Conservation (phyloP, 2,329 filamentous ascomycete species). For the Endoconidiophora polonica region DNA sequence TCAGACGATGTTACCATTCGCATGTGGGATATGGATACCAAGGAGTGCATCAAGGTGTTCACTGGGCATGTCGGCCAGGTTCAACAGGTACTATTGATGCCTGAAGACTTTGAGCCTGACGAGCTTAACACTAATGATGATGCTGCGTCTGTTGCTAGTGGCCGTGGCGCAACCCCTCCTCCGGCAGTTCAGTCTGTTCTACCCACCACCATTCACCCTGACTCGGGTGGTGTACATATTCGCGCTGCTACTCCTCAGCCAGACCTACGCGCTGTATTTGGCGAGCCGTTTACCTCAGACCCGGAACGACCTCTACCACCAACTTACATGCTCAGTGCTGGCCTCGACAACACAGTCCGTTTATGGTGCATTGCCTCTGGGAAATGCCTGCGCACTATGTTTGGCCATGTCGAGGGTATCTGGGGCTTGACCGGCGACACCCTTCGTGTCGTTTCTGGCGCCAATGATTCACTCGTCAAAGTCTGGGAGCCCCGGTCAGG, state of each 20-base stretch:
- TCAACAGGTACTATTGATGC: slow-evolving; percentile 74
- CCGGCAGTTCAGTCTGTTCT: slow-evolving; percentile 7
- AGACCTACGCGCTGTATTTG: slow-evolving; percentile 39
- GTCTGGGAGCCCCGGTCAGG: slow-evolving; percentile 82
- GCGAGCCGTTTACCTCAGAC: slow-evolving; percentile 44
- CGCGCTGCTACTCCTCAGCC: slow-evolving; percentile 18
- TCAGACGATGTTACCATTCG: slow-evolving; percentile 87
- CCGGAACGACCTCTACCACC: slow-evolving; percentile 55
- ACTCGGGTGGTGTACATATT: not conserved
- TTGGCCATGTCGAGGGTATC: slow-evolving; percentile 89
- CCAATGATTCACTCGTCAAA: slow-evolving; percentile 90
- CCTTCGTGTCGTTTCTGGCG: slow-evolving; percentile 71
- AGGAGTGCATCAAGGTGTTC: slow-evolving; percentile 59
- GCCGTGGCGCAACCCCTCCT: slow-evolving; percentile 19
- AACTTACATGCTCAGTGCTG: slow-evolving; percentile 82
- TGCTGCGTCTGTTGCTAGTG: slow-evolving; percentile 31
- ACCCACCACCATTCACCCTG: slow-evolving; percentile 8
- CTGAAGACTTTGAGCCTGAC: slow-evolving; percentile 78
- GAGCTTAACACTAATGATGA: slow-evolving; percentile 42
- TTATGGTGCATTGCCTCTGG: slow-evolving; percentile 80
- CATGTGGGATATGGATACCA: slow-evolving; percentile 82
- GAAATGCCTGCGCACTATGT: slow-evolving; percentile 77
- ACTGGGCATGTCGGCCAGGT: slow-evolving; percentile 89
- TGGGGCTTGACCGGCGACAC: slow-evolving; percentile 88
- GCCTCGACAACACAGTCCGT: slow-evolving; percentile 77